Conservation (phyloP, 345 rosid species). For the Pelargonium nanum region DNA sequence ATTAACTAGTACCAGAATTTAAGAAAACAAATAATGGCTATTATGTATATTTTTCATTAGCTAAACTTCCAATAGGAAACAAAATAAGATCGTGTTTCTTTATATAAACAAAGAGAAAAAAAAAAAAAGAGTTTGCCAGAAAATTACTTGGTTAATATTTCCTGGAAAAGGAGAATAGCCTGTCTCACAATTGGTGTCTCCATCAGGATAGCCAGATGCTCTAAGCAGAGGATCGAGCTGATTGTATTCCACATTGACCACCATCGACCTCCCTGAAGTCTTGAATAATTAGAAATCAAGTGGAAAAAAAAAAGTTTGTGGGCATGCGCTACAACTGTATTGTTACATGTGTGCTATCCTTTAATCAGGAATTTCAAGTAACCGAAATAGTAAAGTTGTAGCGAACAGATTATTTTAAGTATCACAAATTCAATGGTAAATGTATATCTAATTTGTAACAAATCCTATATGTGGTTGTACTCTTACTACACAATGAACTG, state of each 20-base stretch:
- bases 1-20: too few species aligned
- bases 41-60: conserved; percentile 1
- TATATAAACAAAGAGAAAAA: background rate
- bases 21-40: background rate
- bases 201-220: conserved; percentile 75
- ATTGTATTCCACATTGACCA: conserved; percentile 94
- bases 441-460: background rate
- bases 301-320: background rate
- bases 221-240: conserved; percentile 96
- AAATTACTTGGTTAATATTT: conserved; percentile 86
- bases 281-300: conserved; percentile 3
- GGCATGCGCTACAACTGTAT: background rate
- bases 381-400: background rate
- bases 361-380: background rate
- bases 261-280: conserved; percentile 80
- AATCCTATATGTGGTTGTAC: background rate
- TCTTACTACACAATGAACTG: background rate
- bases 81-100: background rate
- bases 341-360: background rate
- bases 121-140: conserved; percentile 1
- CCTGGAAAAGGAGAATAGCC: conserved; percentile 98
- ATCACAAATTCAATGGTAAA: too few species aligned
- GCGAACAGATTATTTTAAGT: background rate
- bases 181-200: conserved; percentile 82
- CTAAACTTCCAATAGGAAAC: background rate